These are phyloP conservation scores for Xerocomus nothofagi DNA, from an alignment of 1,284 basidiomycete genomes.

Conservation along the genomic window DNA sequence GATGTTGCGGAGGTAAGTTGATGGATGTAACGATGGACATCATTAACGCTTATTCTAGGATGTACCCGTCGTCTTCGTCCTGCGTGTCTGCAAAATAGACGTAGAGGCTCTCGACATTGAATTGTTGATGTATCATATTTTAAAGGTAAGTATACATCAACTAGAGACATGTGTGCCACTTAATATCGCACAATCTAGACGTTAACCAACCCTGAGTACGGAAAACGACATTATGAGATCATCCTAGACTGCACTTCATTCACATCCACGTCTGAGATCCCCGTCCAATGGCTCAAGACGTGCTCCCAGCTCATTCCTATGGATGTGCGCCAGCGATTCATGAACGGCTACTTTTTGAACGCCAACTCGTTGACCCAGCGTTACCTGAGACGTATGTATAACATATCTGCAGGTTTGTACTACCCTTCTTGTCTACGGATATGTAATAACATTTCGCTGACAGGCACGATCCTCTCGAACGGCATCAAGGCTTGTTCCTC, in stretches of 20 bases:
- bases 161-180: not conserved
- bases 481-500: constrained; percentile 60
- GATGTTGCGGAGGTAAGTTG: constrained; percentile 48
- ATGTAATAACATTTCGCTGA: constrained; percentile 4
- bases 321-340: constrained; percentile 60
- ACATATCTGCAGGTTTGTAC: constrained; percentile 67
- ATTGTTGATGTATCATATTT: constrained; percentile 78
- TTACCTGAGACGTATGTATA: constrained; percentile 74
- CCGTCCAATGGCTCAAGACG: constrained; percentile 79
- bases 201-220: constrained; percentile 45
- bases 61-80: constrained; percentile 56
- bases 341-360: constrained; percentile 70
- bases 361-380: constrained; percentile 75
- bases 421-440: not conserved
- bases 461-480: constrained; percentile 57
- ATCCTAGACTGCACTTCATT: constrained; percentile 85
- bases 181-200: constrained; percentile 31
- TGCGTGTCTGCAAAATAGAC: constrained; percentile 68
- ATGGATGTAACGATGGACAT: not conserved
- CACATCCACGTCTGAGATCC: constrained; percentile 73
- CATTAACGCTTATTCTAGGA: constrained; percentile 40
- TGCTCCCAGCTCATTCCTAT: constrained; percentile 76
- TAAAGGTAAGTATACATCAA: constrained; percentile 53
- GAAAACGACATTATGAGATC: constrained; percentile 62
- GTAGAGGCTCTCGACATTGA: constrained; percentile 87